Conservation (phyloP, 2,329 filamentous ascomycete genomes). For the Colletotrichum agaves region DNA sequence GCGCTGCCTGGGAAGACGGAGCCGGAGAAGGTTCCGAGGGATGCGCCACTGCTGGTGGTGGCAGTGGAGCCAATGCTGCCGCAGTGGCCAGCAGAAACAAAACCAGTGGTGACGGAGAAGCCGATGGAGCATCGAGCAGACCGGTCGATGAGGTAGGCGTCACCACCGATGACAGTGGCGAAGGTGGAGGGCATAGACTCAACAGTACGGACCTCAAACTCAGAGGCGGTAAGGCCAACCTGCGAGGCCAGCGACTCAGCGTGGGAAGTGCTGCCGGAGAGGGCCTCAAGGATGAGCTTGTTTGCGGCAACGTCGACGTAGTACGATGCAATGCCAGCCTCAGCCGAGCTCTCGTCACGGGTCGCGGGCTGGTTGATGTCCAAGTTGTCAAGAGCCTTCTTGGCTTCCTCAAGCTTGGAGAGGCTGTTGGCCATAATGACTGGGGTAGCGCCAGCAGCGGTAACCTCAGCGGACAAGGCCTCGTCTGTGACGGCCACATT, state of each 20-base stretch:
- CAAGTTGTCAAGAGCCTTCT: slow-evolving; percentile 54
- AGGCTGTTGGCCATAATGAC: slow-evolving; percentile 48
- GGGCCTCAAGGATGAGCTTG: slow-evolving; percentile 53
- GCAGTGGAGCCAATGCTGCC: slow-evolving; percentile 46
- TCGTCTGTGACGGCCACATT: slow-evolving; percentile 52
- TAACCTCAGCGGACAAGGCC: slow-evolving; percentile 48
- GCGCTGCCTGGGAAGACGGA: slow-evolving; percentile 53
- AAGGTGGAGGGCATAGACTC: slow-evolving; percentile 47
- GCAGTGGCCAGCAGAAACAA: slow-evolving; percentile 54
- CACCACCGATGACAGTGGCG: slow-evolving; percentile 49
- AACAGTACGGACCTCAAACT: slow-evolving; percentile 51
- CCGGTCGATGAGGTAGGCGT: slow-evolving; percentile 51
- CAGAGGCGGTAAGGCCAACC: slow-evolving; percentile 49
- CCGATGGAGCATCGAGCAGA: slow-evolving; percentile 51
- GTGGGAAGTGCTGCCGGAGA: slow-evolving; percentile 47
- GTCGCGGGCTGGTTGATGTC: slow-evolving; percentile 46
- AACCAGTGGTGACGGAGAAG: slow-evolving; percentile 53
- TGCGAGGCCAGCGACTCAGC: slow-evolving; percentile 49
- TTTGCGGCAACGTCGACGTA: slow-evolving; percentile 53
- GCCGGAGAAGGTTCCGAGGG: slow-evolving; percentile 49
- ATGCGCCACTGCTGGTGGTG: slow-evolving; percentile 46
- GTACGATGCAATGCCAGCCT: slow-evolving; percentile 49
- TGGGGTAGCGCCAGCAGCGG: slow-evolving; percentile 49
- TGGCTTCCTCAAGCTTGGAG: slow-evolving; percentile 53
- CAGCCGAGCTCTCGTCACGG: slow-evolving; percentile 42